phyloP scores from a whole-genome alignment of 768 basidiomycete genomes.

The Chalciporus sphaerocephalus region DNA sequence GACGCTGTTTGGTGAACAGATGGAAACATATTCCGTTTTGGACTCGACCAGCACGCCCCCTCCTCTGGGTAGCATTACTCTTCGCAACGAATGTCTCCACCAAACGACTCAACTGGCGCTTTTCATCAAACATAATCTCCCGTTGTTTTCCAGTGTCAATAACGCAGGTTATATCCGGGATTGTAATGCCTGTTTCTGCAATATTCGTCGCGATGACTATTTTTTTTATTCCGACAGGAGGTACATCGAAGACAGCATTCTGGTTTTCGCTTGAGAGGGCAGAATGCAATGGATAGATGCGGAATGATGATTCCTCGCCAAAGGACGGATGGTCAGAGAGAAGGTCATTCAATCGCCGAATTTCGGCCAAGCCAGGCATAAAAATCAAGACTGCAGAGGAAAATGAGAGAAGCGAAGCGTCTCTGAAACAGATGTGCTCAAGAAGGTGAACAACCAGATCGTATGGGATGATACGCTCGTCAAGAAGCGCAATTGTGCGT shows the following conservation, averaged over 20 bases:
- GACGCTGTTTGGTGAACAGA: conserved; percentile 83
- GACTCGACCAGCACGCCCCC: conserved; percentile 90
- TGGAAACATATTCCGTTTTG: conserved; percentile 90
- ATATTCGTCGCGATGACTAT: conserved; percentile 95
- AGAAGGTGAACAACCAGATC: conserved; percentile 83
- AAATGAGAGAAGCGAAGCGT: conserved; percentile 45
- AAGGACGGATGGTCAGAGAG: conserved; percentile 73
- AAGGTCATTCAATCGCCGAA: conserved; percentile 80
- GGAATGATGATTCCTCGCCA: conserved; percentile 58
- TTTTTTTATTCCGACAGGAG: conserved; percentile 75
- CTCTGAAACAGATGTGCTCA: conserved; percentile 77
- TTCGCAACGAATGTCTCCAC: conserved; percentile 88
- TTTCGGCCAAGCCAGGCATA: conserved; percentile 93
- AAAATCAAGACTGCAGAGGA: conserved; percentile 87
- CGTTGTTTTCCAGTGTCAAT: conserved; percentile 92
- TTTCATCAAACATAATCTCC: conserved; percentile 98
- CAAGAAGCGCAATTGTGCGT: conserved; percentile 76
- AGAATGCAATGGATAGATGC: conserved; percentile 85
- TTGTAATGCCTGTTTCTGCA: conserved; percentile 96
- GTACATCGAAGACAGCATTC: conserved; percentile 84
- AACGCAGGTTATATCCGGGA: conserved; percentile 95
- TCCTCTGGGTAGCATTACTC: conserved; percentile 86
- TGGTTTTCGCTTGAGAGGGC: conserved; percentile 91
- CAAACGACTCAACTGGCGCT: conserved; percentile 88
- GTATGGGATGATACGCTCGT: conserved; percentile 86